These are phyloP conservation scores for Ciborinia camelliae DNA, from an alignment of 2,329 filamentous ascomycete species.

Conservation along the genomic window DNA sequence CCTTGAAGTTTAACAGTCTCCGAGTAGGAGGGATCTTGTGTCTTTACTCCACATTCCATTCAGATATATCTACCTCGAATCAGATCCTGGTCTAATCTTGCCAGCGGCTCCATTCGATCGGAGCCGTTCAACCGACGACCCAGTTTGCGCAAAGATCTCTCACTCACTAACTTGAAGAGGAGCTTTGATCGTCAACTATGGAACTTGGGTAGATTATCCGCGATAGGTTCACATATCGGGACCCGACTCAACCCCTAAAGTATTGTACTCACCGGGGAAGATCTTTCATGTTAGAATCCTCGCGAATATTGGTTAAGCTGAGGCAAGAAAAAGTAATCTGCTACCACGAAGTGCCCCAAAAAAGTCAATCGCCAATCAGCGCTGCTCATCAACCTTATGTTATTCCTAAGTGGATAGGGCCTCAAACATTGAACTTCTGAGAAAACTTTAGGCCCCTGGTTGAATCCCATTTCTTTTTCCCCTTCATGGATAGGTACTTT, in stretches of 20 bases:
- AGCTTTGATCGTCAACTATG: too few relatives aligned
- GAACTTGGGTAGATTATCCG: not conserved
- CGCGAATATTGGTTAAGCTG: not conserved
- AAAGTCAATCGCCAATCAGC: not conserved
- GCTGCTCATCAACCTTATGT: not conserved
- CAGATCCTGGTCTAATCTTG: not conserved
- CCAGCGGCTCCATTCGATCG: not conserved
- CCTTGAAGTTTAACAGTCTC: not conserved
- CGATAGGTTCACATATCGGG: not conserved
- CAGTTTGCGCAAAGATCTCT: not conserved
- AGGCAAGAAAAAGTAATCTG: not conserved
- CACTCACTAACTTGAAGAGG: not conserved
- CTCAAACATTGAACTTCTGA: not conserved
- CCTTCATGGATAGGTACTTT: not conserved
- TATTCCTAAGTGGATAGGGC: not conserved
- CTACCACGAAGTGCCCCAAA: not conserved
- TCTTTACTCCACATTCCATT: not conserved
- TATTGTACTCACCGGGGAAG: not conserved
- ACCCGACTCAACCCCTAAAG: not conserved
- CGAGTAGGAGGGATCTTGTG: not conserved
- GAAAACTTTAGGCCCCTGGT: not conserved
- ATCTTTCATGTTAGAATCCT: too few relatives aligned
- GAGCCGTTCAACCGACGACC: not conserved
- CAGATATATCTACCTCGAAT: not conserved
- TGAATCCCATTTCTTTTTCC: not conserved